phyloP scores from a whole-genome alignment of 768 basidiomycete genomes.

The Auricularia heimuer region DNA sequence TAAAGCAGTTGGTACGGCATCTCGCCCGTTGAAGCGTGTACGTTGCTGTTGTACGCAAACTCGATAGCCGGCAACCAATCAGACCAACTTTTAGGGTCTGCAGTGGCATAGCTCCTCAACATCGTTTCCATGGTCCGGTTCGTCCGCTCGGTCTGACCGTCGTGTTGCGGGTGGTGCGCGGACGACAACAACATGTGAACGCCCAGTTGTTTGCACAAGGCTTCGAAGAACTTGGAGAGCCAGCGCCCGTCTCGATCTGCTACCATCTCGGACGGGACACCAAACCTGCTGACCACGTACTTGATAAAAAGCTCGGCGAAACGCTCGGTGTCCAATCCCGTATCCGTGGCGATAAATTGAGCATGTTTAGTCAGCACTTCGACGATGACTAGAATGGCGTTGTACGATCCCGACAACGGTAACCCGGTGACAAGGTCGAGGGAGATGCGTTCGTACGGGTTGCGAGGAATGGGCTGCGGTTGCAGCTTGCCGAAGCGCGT shows the following conservation, averaged over 20 bases:
- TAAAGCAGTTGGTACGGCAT: slow-evolving; percentile 30
- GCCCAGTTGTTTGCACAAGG: neutral
- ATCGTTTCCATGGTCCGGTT: slow-evolving; percentile 22
- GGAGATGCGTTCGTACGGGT: slow-evolving; percentile 16
- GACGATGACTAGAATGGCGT: slow-evolving; percentile 15
- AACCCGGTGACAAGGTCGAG: slow-evolving; percentile 20
- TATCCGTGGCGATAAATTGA: slow-evolving; percentile 11
- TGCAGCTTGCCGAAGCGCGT: slow-evolving; percentile 3
- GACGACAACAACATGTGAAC: slow-evolving; percentile 2
- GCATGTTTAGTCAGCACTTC: slow-evolving; percentile 14
- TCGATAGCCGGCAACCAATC: slow-evolving; percentile 16
- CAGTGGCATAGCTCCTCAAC: slow-evolving; percentile 14
- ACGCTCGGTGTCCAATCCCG: neutral
- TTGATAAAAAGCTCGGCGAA: slow-evolving; percentile 8
- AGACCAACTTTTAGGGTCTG: slow-evolving; percentile 25
- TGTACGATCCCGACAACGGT: slow-evolving; percentile 12
- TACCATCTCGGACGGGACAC: slow-evolving; percentile 6
- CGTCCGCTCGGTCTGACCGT: slow-evolving; percentile 23
- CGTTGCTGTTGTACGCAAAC: slow-evolving; percentile 23
- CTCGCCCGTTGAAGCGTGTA: slow-evolving; percentile 23
- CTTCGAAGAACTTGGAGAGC: slow-evolving; percentile 7
- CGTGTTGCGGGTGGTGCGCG: slow-evolving; percentile 20
- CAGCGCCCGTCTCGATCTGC: slow-evolving; percentile 8
- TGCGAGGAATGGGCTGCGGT: slow-evolving; percentile 7
- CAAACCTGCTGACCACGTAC: slow-evolving; percentile 8